A percentile compares a stretch with the other conserved stretches of the same genome.
phyloP scores from a whole-genome alignment of 192 early-diverging fungal species.

The Rhizophagus prolifer region DNA sequence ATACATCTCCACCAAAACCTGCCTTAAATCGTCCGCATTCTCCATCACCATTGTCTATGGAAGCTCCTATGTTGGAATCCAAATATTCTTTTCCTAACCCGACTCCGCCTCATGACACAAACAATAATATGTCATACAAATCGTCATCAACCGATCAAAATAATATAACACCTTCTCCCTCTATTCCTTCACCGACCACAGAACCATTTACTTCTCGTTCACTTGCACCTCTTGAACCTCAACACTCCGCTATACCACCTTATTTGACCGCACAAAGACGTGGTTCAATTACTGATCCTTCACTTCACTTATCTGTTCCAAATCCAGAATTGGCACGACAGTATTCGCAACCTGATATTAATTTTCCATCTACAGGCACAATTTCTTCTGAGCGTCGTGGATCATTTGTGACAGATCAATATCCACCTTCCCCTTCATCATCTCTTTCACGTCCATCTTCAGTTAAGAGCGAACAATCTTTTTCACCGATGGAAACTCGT shows the following conservation, averaged over 20 bases:
- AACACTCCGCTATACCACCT: constrained; percentile 24
- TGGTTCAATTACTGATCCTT: constrained; percentile 44
- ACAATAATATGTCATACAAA: constrained; percentile 8
- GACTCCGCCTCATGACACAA: constrained; percentile 1
- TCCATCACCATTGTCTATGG: constrained; percentile 2
- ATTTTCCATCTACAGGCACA: constrained; percentile 17
- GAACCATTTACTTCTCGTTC: constrained; percentile 28
- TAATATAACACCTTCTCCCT: constrained; percentile 17
- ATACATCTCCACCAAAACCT: neutral
- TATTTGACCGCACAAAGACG: constrained; percentile 39
- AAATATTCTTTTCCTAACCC: constrained; percentile 24
- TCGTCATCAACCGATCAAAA: neutral
- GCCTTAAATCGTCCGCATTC: constrained; percentile 1
- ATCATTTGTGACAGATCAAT: constrained; percentile 36
- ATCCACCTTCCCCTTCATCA: constrained; percentile 27
- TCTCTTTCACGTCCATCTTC: constrained; percentile 31
- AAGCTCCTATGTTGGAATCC: constrained; percentile 9
- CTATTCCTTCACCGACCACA: constrained; percentile 15
- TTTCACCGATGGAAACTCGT: constrained; percentile 25
- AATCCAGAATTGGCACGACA: constrained; percentile 33
- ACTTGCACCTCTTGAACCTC: constrained; percentile 26
- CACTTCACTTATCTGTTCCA: constrained; percentile 20
- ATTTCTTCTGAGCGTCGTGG: constrained; percentile 20
- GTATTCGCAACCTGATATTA: constrained; percentile 28
- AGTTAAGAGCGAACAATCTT: constrained; percentile 27